Conservation (phyloP, 2,329 filamentous ascomycete species). For the Ophiocordyceps australis region DNA sequence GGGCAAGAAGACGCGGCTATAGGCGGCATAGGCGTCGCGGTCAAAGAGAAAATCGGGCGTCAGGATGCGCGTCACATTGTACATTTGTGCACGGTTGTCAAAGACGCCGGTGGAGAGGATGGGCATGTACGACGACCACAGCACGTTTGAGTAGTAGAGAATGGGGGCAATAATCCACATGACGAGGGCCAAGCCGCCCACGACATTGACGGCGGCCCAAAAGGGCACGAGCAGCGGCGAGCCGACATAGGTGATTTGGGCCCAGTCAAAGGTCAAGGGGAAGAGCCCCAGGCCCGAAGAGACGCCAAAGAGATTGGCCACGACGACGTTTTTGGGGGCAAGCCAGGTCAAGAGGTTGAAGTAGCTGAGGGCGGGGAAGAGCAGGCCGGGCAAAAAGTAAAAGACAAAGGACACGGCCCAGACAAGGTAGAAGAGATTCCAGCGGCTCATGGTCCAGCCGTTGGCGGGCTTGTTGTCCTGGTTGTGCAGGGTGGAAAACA, state of each 20-base stretch:
- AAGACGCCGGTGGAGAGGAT: slow-evolving; percentile 74
- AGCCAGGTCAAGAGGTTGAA: slow-evolving; percentile 86
- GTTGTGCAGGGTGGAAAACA: slow-evolving; percentile 77
- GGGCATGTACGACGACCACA: slow-evolving; percentile 73
- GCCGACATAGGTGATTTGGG: slow-evolving; percentile 75
- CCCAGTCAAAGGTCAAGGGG: slow-evolving; percentile 82
- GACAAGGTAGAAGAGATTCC: slow-evolving; percentile 67
- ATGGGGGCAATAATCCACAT: slow-evolving; percentile 76
- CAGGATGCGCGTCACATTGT: slow-evolving; percentile 66
- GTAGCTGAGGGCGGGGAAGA: slow-evolving; percentile 73
- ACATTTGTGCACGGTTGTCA: slow-evolving; percentile 64
- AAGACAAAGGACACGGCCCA: slow-evolving; percentile 57
- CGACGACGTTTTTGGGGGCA: slow-evolving; percentile 67
- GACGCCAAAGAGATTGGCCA: slow-evolving; percentile 75
- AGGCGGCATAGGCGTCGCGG: slow-evolving; percentile 54
- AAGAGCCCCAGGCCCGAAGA: slow-evolving; percentile 72
- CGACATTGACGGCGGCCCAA: slow-evolving; percentile 73
- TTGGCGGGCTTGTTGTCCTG: slow-evolving; percentile 67
- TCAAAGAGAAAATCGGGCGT: slow-evolving; percentile 67
- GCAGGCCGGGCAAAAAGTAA: slow-evolving; percentile 69
- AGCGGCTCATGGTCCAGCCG: slow-evolving; percentile 67
- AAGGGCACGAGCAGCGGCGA: slow-evolving; percentile 72
- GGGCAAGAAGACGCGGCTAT: slow-evolving; percentile 69
- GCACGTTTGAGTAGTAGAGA: slow-evolving; percentile 62
- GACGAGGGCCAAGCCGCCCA: slow-evolving; percentile 60